Evolutionary conservation across 805 yeast genomes (phyloP), one percentile per base, ranked within the genome.

Genomic region (Lipomyces yamadae): DNA sequence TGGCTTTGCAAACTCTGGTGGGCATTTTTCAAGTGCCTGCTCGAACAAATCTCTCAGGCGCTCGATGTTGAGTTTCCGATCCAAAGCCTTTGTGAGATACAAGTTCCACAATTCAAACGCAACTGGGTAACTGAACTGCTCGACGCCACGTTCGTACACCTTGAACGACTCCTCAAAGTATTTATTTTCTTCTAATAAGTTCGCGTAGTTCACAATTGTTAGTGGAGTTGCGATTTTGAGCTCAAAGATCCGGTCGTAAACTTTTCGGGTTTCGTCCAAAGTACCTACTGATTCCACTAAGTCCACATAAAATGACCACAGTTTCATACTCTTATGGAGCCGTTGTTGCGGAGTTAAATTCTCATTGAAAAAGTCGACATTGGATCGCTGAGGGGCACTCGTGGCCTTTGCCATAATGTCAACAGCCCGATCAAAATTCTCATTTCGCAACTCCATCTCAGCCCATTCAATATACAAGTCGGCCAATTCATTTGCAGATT

Each of bases 301-400:
- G 72, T 91, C 97, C 34, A 91, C 75, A 73, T 89, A 91, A 69
- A 85, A 84, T 3, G 85, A 78, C 97, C 97, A 93, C 5, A 92
- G 77, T 61, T 84, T 84, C 54, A 80, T 77, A 4, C 90, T 86
- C 71, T 86, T 87, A 75, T 84, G 87, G 8, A 89, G 72, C 37
- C 91, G 76, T 34, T 83, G 76, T 69, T 88, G 92, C 0, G 90
- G 85, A 13, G 88, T 79, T 1, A 81, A 63, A 0, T 78, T 70
- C 24, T 76, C 73, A 72, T 86, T 87, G 48, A 77, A 75, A 66
- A 77, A 83, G 56, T 76, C 78, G 39, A 71, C 69, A 53, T 39
- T 62, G 45, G 81, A 76, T 15, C 68, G 66, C 56, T 77, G 76
- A 0, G 85, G 82, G 2, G 81, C 78, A 11, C 70, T 70, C 3